These are phyloP conservation scores for Xanthoconium purpureum DNA, from an alignment of 768 basidiomycete species.

Conservation along the genomic window DNA sequence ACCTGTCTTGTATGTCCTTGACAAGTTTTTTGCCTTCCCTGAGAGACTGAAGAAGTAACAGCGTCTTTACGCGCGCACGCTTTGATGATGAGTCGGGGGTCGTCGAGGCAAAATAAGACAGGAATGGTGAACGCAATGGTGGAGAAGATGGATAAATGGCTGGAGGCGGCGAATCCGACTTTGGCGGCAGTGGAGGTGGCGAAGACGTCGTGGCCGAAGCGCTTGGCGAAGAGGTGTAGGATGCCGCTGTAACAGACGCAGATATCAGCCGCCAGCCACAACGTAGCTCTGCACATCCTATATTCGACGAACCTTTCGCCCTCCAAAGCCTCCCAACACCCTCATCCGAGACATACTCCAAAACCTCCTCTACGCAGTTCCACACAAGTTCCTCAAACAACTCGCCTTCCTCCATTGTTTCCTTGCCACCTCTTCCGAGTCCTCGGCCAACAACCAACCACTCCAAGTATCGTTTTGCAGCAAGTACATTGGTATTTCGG, in stretches of 20 bases:
- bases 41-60: conserved; percentile 67
- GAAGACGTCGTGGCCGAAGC: not conserved
- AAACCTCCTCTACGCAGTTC: conserved; percentile 53
- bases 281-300: not conserved
- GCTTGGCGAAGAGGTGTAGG: conserved; percentile 44
- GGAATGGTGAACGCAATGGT: conserved; percentile 23
- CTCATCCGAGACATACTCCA: conserved; percentile 47
- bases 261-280: not conserved
- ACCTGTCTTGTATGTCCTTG: conserved; percentile 19
- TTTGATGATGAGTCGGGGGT: conserved; percentile 79
- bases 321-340: conserved; percentile 60
- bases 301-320: conserved; percentile 53
- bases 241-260: conserved; percentile 39
- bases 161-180: conserved; percentile 2
- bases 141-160: conserved; percentile 1
- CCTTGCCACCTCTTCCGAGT: conserved; percentile 23
- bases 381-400: conserved; percentile 67
- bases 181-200: conserved; percentile 9
- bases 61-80: conserved; percentile 64
- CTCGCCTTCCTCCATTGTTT: conserved; percentile 22
- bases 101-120: conserved; percentile 78
- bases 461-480: conserved; percentile 74
- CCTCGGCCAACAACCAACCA: conserved; percentile 72
- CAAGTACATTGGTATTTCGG: conserved; percentile 29
- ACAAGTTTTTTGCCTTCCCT: conserved; percentile 15